Evolutionary conservation across 768 basidiomycete species (phyloP), one percentile per base, ranked within the genome.

Genomic region (Inosperma sp.): DNA sequence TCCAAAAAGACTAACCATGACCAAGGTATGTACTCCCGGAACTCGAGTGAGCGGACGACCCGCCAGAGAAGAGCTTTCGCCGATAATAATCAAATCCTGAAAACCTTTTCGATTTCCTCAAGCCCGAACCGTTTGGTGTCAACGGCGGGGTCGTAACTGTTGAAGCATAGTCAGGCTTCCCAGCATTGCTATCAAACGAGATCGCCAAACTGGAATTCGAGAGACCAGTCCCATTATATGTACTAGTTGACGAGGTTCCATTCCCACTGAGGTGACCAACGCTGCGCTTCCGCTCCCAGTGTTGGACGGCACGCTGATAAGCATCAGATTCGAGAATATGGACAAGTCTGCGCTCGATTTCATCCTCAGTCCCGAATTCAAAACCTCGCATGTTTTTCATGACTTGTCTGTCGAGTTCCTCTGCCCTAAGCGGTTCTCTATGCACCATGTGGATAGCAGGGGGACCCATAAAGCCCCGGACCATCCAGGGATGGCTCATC

Each of bases 51-150:
- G 71, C n/a, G n/a, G 73, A 73, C 5, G 75, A 68, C 27, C 78
- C 72, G 1, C 84, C 82, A 0, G 83, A 79, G 68, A 93, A 93
- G 39, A 98, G 68, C 68, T 94, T 97, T 61, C 86, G 81, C 31
- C 89, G 81, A 62, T 94, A 95, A 61, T 93, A 96, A 62, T 96
- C 94, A 62, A 99, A 89, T 2, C 86, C 95, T 10, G 89, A 93
- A 66, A 97, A 97, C n/a, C 95, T 80, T 63, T 85, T 89, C 17
- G 77, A 74, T 62, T 85, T 86, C 71, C 83, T 81, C 49, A 77
- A 35, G 21, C 48, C 71, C 13, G 48, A 36, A 21, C 10, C 27
- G 16, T 27, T 35, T 12, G 48, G 48, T 6, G 34, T 50, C 23
- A 48, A 2, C 78, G 74, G 3, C 75, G 75, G 14, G 67, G 63